Percentiles rank a stretch among this genome's conserved stretches.
These are phyloP conservation scores for Apophysomyces elegans DNA, from an alignment of 371 early-diverging fungal genomes.

Conservation along the genomic window DNA sequence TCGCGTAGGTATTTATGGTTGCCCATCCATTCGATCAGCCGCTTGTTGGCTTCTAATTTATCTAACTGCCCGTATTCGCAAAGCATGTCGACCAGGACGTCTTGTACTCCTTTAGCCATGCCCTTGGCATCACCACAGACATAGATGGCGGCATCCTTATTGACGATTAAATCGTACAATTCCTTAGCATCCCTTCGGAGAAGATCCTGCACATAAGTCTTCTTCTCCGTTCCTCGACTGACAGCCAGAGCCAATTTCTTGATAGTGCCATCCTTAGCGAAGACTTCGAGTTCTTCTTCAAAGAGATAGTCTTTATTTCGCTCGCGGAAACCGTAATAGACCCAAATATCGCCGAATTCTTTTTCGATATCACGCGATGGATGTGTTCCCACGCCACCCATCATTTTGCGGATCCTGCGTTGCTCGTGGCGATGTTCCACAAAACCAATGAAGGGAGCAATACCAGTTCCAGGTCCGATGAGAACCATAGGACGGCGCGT, in stretches of 20 bases:
- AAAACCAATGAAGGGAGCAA: conserved; percentile 90
- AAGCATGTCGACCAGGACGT: conserved; percentile 71
- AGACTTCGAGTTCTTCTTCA: conserved; percentile 55
- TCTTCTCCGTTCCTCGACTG: conserved; percentile 59
- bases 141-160: conserved; percentile 71
- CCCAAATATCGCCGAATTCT: conserved; percentile 54
- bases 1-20: conserved; percentile 76
- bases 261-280: conserved; percentile 57
- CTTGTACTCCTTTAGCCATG: conserved; percentile 89
- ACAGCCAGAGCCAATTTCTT: conserved; percentile 60
- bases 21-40: conserved; percentile 65
- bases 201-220: conserved; percentile 87
- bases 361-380: conserved; percentile 36
- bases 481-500: conserved; percentile 66
- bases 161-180: conserved; percentile 62
- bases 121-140: conserved; percentile 91
- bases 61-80: conserved; percentile 52
- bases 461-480: conserved; percentile 90
- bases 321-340: conserved; percentile 81
- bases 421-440: conserved; percentile 65
- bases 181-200: conserved; percentile 55
- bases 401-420: conserved; percentile 36
- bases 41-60: conserved; percentile 59
- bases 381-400: conserved; percentile 46
- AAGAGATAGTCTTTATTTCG: conserved; percentile 69